Conservation (phyloP, 768 basidiomycete species). For the Chalciporus sphaerocephalus region DNA sequence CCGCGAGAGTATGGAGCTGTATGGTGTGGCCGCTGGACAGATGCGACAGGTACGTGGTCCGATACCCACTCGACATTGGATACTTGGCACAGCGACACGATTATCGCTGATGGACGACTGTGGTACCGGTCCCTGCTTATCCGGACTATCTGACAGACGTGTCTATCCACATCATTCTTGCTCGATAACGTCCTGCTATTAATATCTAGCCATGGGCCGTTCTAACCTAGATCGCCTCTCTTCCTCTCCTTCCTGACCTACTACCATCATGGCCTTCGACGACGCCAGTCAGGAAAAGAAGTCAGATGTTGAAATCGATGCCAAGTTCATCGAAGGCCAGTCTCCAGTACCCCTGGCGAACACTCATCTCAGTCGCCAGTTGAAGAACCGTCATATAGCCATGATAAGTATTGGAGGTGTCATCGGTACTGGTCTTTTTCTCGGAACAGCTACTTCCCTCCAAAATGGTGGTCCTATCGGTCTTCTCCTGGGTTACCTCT, state of each 20-base stretch:
- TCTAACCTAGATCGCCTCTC: neutral
- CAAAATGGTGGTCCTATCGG: conserved; percentile 44
- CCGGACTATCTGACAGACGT: too few species aligned
- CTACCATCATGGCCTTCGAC: conserved; percentile 9
- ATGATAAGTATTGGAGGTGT: conserved; percentile 39
- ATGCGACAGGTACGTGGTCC: too few species aligned
- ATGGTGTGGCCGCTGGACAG: too few species aligned
- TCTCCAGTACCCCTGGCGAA: neutral
- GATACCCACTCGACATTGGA: too few species aligned
- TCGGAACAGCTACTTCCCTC: conserved; percentile 34
- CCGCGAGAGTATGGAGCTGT: too few species aligned
- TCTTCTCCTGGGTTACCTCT: conserved; percentile 40
- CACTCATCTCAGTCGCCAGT: conserved; percentile 22
- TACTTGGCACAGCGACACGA: too few species aligned
- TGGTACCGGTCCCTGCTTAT: too few species aligned
- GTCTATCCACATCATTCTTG: neutral
- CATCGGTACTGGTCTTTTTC: conserved; percentile 40
- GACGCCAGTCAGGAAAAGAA: conserved; percentile 3
- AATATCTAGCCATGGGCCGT: neutral
- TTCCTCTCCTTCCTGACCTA: neutral
- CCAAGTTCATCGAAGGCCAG: conserved; percentile 12
- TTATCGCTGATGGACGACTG: too few species aligned
- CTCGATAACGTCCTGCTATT: neutral
- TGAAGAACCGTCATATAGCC: conserved; percentile 34
- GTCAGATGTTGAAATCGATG: neutral